These are phyloP conservation scores for Taphrina communis DNA, from an alignment of 1,139 yeast genomes.

Conservation along the genomic window DNA sequence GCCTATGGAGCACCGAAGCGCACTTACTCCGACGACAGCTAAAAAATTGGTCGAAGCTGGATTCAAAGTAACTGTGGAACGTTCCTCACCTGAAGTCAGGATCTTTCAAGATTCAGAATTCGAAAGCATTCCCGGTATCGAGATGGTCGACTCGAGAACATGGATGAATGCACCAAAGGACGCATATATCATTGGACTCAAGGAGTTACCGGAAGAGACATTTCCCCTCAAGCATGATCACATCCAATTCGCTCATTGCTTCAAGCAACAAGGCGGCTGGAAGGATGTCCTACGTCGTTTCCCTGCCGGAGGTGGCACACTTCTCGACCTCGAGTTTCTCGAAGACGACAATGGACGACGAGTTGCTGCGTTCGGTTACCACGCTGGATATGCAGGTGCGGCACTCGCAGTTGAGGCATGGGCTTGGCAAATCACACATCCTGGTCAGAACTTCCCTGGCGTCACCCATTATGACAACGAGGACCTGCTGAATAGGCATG, in stretches of 20 bases:
- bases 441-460: constrained; percentile 67
- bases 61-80: constrained; percentile 84
- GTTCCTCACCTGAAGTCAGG: constrained; percentile 69
- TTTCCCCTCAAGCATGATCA: constrained; percentile 96
- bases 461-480: constrained; percentile 85
- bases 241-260: constrained; percentile 98
- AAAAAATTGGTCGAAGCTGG: constrained; percentile 86
- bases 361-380: constrained; percentile 98
- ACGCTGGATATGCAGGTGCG: constrained; percentile 99
- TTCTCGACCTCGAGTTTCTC: constrained; percentile 91
- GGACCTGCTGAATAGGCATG: constrained; percentile 69
- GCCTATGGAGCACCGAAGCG: constrained; percentile 97
- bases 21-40: constrained; percentile 89
- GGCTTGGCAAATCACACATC: constrained; percentile 85
- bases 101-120: constrained; percentile 79
- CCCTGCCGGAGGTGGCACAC: constrained; percentile 86
- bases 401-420: constrained; percentile 93
- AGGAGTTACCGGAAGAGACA: constrained; percentile 92
- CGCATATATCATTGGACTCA: constrained; percentile 87
- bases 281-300: constrained; percentile 83
- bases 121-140: constrained; percentile 70
- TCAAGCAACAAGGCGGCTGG: constrained; percentile 98
- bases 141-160: constrained; percentile 87
- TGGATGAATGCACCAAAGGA: constrained; percentile 92
- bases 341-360: constrained; percentile 95